Evolutionary conservation across 305 asterid genomes (phyloP).

Genomic region (Fraxinus sp.): DNA sequence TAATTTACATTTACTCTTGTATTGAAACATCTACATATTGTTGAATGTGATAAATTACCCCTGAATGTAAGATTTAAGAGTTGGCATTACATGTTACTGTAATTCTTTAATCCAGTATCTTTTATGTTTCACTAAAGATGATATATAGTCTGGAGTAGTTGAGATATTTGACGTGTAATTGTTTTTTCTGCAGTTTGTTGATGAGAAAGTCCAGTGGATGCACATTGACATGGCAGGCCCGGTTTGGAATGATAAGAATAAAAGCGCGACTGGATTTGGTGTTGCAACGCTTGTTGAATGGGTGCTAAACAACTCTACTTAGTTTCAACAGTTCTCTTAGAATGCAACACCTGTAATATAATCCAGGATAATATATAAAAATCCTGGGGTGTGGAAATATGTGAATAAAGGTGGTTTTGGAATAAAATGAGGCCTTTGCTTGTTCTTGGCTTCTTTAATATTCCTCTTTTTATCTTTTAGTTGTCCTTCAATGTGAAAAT

Average conservation of each 20-base stretch:
- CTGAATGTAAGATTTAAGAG: not conserved
- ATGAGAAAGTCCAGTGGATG: conserved; percentile 96
- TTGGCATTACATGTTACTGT: not conserved
- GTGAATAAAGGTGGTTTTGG: not conserved
- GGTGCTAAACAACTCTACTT: conserved; percentile 56
- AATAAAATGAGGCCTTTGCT: not conserved
- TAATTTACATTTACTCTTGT: not conserved
- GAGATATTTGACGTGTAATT: not conserved
- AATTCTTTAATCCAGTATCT: not conserved
- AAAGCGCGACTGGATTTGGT: conserved; percentile 82
- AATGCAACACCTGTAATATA: not conserved
- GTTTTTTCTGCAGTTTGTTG: conserved; percentile 64
- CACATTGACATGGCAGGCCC: conserved; percentile 98
- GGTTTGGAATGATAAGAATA: conserved; percentile 80
- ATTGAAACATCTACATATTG: not conserved
- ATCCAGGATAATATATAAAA: not conserved
- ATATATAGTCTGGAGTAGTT: not conserved
- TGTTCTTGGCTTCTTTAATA: not conserved
- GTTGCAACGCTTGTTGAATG: conserved; percentile 83
- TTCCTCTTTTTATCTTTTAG: not conserved
- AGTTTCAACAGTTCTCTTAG: not conserved
- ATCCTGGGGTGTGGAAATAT: not conserved
- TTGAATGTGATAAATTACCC: not conserved
- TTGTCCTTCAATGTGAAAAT: not conserved
- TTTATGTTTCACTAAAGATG: not conserved